phyloP scores from a whole-genome alignment of 306 rosid genomes.

The Cyamopsis tetragonoloba region DNA sequence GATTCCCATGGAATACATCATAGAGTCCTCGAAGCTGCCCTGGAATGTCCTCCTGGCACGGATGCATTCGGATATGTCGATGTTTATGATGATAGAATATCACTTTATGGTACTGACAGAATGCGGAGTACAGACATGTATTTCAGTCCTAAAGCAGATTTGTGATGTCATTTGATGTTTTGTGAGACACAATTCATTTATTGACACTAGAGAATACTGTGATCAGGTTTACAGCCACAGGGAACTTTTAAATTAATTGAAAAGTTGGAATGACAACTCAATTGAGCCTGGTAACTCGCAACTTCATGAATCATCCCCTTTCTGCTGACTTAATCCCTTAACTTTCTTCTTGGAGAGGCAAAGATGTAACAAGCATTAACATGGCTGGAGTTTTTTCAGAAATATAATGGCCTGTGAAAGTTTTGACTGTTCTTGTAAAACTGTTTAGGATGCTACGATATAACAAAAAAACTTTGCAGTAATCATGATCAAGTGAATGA shows the following conservation, averaged over 20 bases:
- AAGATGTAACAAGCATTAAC: constrained; percentile 9
- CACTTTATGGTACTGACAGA: constrained; percentile 63
- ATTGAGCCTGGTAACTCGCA: background rate
- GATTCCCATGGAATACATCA: constrained; percentile 89
- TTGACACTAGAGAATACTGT: background rate
- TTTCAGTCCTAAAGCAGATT: constrained; percentile 43
- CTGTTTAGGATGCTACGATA: background rate
- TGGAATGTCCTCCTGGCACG: constrained; percentile 84
- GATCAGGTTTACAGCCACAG: background rate
- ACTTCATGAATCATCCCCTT: background rate
- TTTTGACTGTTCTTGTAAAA: constrained; percentile 12
- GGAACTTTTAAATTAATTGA: background rate
- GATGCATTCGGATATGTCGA: constrained; percentile 68
- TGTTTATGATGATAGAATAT: constrained; percentile 58
- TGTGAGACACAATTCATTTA: constrained; percentile 17
- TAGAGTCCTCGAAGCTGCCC: constrained; percentile 85
- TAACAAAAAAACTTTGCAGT: background rate
- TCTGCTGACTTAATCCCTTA: background rate
- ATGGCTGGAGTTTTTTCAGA: background rate
- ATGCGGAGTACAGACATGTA: constrained; percentile 58
- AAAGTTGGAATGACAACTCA: constrained; percentile 9
- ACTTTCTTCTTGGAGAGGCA: background rate
- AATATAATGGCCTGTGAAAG: constrained; percentile 5
- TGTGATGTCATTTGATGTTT: constrained; percentile 4
- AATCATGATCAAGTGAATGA: background rate